These are phyloP conservation scores for Limnomonas spitsbergensis DNA, from an alignment of 139 green algal species.

Conservation along the genomic window DNA sequence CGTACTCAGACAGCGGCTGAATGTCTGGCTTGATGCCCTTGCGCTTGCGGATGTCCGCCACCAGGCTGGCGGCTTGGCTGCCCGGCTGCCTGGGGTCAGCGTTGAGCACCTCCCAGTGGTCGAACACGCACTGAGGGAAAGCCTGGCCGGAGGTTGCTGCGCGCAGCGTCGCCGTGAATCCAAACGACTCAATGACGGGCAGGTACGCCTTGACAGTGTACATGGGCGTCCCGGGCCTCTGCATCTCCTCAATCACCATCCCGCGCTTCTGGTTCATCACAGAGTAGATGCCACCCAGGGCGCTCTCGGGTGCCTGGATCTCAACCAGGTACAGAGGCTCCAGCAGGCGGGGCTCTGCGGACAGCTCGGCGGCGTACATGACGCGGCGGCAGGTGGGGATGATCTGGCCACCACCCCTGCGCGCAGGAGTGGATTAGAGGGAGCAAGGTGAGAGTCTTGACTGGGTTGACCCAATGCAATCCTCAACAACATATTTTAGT, in stretches of 20 bases:
- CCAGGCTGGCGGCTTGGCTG: constrained; percentile 71
- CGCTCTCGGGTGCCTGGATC: constrained; percentile 96
- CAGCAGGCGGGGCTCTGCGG: constrained; percentile 82
- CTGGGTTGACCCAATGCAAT: no score
- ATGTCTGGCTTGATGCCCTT: constrained; percentile 92
- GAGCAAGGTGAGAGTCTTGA: no score
- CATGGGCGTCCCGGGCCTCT: constrained; percentile 95
- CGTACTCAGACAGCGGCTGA: constrained; percentile 82
- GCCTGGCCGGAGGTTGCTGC: constrained; percentile 95
- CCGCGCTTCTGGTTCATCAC: constrained; percentile 99
- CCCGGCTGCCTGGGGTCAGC: constrained; percentile 76
- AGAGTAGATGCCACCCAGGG: constrained; percentile 56
- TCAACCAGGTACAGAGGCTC: constrained; percentile 99
- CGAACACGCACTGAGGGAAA: constrained; percentile 95
- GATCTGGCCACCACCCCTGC: constrained; percentile 95
- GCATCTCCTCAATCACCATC: constrained; percentile 97
- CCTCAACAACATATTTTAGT: no score
- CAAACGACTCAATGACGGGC: constrained; percentile 98
- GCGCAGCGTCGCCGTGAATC: constrained; percentile 92
- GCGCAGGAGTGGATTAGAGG: no score
- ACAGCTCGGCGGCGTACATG: constrained; percentile 93
- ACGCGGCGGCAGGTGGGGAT: constrained; percentile 92
- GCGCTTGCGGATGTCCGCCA: constrained; percentile 89
- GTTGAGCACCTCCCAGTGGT: constrained; percentile 93
- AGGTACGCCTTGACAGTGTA: constrained; percentile 99